A percentile compares a stretch with the other conserved stretches of the same genome.
Conservation (phyloP, 2,329 filamentous ascomycete species). For the Fusarium luffae region DNA sequence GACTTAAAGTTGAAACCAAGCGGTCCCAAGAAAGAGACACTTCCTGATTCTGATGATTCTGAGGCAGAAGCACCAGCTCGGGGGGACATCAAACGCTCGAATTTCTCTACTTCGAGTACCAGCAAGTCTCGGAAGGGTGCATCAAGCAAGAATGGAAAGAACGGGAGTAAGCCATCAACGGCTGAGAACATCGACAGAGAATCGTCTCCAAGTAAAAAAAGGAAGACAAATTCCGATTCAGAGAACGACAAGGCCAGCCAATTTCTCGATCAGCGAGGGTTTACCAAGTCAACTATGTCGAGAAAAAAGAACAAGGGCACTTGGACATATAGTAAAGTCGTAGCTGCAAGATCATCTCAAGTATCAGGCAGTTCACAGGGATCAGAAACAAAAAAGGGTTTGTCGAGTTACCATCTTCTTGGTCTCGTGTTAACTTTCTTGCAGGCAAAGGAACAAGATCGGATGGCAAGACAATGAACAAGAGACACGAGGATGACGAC, state of each 20-base stretch:
- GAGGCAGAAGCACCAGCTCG: slow-evolving; percentile 42
- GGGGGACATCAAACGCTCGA: slow-evolving; percentile 50
- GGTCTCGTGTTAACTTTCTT: slow-evolving; percentile 2
- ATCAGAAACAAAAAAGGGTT: slow-evolving; percentile 39
- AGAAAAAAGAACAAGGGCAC: too few species aligned
- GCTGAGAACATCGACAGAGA: background rate
- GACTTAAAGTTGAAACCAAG: slow-evolving; percentile 1
- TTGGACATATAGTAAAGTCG: slow-evolving; percentile 10
- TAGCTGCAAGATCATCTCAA: slow-evolving; percentile 35
- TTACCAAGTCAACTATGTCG: slow-evolving; percentile 22
- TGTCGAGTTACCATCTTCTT: background rate
- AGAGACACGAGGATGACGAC: background rate
- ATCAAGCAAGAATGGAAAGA: slow-evolving; percentile 8
- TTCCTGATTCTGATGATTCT: slow-evolving; percentile 38
- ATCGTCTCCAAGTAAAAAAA: slow-evolving; percentile 33
- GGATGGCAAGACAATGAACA: background rate
- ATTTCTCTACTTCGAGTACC: slow-evolving; percentile 41
- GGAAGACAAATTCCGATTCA: slow-evolving; percentile 9
- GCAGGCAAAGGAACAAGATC: slow-evolving; percentile 1
- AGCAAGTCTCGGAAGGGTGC: slow-evolving; percentile 5
- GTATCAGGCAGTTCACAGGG: slow-evolving; percentile 38
- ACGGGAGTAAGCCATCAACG: background rate
- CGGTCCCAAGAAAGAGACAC: background rate
- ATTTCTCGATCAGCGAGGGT: slow-evolving; percentile 40
- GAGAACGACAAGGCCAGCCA: slow-evolving; percentile 38